Evolutionary conservation across 441 rosid species (phyloP).

Genomic region (Eutrema salsugineum): DNA sequence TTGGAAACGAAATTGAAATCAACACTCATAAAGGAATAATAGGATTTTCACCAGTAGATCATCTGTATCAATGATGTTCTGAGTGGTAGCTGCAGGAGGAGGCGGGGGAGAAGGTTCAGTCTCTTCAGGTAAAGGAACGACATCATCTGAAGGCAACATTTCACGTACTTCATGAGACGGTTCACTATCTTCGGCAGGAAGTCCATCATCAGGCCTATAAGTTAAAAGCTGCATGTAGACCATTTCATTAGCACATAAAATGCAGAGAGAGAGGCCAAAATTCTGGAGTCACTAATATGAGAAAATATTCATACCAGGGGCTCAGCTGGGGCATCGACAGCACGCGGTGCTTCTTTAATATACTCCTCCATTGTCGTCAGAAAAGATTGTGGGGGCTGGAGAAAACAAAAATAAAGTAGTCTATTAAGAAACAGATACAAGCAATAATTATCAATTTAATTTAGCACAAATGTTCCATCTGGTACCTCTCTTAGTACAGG

Average conservation of each 20-base stretch:
- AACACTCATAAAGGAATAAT: neutral
- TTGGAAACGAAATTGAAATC: neutral
- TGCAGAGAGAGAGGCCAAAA: neutral
- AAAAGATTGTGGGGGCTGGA: constrained; percentile 96
- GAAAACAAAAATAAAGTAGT: neutral
- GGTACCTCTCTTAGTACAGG: constrained; percentile 89
- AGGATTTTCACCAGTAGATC: constrained; percentile 71
- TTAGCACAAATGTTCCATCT: neutral
- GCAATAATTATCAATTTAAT: neutral
- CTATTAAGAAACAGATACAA: neutral
- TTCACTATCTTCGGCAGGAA: constrained; percentile 53
- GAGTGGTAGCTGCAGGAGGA: constrained; percentile 42
- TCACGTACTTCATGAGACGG: constrained; percentile 61
- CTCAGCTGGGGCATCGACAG: constrained; percentile 71
- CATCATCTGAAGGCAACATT: constrained; percentile 47
- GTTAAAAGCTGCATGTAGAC: constrained; percentile 73
- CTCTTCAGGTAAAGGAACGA: constrained; percentile 41
- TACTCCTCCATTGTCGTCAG: constrained; percentile 97
- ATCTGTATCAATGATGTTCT: constrained; percentile 52
- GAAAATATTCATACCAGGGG: constrained; percentile 57
- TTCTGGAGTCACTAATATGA: neutral
- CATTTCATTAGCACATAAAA: constrained; percentile 31
- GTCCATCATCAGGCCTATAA: constrained; percentile 79
- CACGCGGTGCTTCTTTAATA: constrained; percentile 91
- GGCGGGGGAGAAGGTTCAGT: constrained; percentile 42